Percentiles rank a stretch among this genome's conserved stretches.
phyloP scores from a whole-genome alignment of 2,329 filamentous ascomycete genomes.

The Phialophora chinensis region DNA sequence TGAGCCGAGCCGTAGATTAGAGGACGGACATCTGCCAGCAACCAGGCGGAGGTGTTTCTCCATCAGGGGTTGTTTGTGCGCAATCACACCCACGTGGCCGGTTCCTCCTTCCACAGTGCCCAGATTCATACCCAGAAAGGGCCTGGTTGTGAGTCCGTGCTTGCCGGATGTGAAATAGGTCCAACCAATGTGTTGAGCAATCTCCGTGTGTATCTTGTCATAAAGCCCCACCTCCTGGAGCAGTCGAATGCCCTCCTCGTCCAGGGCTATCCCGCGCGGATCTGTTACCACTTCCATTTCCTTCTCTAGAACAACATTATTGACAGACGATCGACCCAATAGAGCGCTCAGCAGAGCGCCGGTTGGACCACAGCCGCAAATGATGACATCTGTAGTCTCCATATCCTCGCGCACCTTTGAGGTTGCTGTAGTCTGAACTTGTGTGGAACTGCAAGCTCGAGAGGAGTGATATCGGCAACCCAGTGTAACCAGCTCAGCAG shows the following conservation, averaged over 20 bases:
- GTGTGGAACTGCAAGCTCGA: slow-evolving; percentile 1
- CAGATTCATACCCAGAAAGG: slow-evolving; percentile 41
- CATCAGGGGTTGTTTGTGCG: slow-evolving; percentile 43
- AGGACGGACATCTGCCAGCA: slow-evolving; percentile 15
- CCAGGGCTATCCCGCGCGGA: slow-evolving; percentile 45
- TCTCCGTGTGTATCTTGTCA: slow-evolving; percentile 40
- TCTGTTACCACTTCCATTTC: slow-evolving; percentile 44
- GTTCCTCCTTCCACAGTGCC: slow-evolving; percentile 42
- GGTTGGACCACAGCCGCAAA: slow-evolving; percentile 46
- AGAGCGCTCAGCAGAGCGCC: slow-evolving; percentile 44
- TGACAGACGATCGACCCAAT: slow-evolving; percentile 39
- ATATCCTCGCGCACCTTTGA: background rate
- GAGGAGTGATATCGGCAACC: background rate
- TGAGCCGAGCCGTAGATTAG: slow-evolving; percentile 35
- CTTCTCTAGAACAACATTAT: slow-evolving; percentile 43
- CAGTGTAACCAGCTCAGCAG: background rate
- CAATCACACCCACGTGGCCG: slow-evolving; percentile 43
- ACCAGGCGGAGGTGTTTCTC: slow-evolving; percentile 40
- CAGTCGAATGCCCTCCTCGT: slow-evolving; percentile 45
- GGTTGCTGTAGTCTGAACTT: background rate
- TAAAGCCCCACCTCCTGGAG: slow-evolving; percentile 44
- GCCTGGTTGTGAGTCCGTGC: slow-evolving; percentile 33
- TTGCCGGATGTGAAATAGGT: slow-evolving; percentile 42
- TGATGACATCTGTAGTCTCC: slow-evolving; percentile 42
- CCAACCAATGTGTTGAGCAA: slow-evolving; percentile 38